Evolutionary conservation across 129 eudicot species (phyloP), one percentile per base, ranked within the genome.

Genomic region (Artemisia annua): DNA sequence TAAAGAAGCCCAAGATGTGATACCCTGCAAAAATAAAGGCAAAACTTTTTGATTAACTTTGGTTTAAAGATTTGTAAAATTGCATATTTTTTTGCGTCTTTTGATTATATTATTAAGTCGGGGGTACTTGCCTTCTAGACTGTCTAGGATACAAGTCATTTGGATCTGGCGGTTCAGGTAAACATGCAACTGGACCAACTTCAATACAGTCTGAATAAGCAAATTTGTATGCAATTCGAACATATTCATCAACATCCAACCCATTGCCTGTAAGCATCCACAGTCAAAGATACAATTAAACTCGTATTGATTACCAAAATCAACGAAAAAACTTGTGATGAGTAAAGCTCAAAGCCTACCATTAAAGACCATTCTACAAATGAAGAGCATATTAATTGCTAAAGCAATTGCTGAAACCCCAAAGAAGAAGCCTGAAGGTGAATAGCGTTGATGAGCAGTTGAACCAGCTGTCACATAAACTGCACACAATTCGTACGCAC

Each of bases 371-470:
- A 95, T 95, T 74, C 99, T 87, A 76, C 99, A 95, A 64, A 95
- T 95, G 75, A 95, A 95, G 68, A 95, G 97, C 97, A 95, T 95
- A 66, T 95, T 95, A 83, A 95, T 91, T 46, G 97, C 99, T 78
- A 95, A 82, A 65, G 99, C 96, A 75, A 95, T 88, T 19, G 99
- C 99, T 10, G 99, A 95, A 57, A 95, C 99, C 71, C 99, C 97
- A 85, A 95, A 95, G 87, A 95, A 95, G 83, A 95, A 95, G 20
- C 99, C 99, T 11, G 99, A 95, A 74, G 99, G 90, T 57, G 99
- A 91, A 83, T 95, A 95, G 22, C 97, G 82, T 57, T 94, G 89
- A 24, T 91, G 88, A 48, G 99, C 94, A 69, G 84, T 95, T 22
- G 85, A 85, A 26, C 99, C 99, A 56, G 97, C 96, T 50, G 99